These are phyloP conservation scores for Fennellomyces sp. DNA, from an alignment of 371 early-diverging fungal genomes.

Conservation along the genomic window DNA sequence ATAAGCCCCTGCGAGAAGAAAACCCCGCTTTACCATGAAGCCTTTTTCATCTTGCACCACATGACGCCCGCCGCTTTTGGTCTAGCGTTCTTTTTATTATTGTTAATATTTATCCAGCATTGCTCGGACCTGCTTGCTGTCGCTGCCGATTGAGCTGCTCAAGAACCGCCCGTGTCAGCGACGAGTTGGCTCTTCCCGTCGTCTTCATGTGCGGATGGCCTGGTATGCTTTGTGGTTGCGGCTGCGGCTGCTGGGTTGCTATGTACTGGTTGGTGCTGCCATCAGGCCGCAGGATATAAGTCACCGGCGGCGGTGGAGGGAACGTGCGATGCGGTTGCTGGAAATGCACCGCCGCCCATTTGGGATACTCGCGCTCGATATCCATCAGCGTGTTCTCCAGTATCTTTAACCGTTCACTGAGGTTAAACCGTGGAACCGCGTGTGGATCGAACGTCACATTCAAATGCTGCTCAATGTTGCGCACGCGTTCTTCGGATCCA, in stretches of 20 bases:
- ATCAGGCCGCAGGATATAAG: conserved; percentile 30
- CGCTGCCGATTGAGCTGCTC: conserved; percentile 46
- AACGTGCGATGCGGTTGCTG: conserved; percentile 63
- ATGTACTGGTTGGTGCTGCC: background rate
- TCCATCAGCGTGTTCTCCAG: conserved; percentile 72
- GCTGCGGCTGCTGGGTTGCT: conserved; percentile 5
- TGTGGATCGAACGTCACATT: conserved; percentile 59
- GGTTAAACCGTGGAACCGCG: conserved; percentile 28
- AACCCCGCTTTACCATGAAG: background rate
- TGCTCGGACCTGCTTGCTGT: conserved; percentile 10
- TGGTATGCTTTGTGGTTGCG: conserved; percentile 6
- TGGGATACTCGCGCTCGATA: conserved; percentile 70
- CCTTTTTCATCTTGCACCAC: background rate
- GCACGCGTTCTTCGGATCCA: conserved; percentile 44
- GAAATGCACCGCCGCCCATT: conserved; percentile 75
- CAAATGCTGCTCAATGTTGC: conserved; percentile 66
- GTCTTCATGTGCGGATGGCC: conserved; percentile 23
- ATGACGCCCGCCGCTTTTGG: background rate
- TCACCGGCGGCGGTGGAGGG: conserved; percentile 42
- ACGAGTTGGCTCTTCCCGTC: conserved; percentile 43
- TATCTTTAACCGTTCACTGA: conserved; percentile 62
- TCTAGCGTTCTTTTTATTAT: background rate
- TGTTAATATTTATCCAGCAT: no score
- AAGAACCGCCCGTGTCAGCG: conserved; percentile 48
- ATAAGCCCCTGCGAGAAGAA: background rate